These are phyloP conservation scores for Fusarium redolens DNA, from an alignment of 2,329 filamentous ascomycete species.

Conservation along the genomic window DNA sequence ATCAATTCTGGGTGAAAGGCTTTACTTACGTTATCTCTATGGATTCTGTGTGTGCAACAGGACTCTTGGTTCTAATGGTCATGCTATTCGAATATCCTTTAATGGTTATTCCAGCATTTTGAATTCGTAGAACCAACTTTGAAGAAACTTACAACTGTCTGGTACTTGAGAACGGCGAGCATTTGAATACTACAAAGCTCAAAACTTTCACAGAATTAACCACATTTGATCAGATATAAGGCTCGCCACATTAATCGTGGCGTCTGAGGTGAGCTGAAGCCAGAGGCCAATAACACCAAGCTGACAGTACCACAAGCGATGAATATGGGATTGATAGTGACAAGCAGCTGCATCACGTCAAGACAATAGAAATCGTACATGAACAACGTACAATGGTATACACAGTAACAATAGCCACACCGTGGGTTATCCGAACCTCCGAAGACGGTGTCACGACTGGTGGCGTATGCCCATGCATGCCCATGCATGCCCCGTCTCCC, in stretches of 20 bases:
- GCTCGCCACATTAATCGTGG: background rate
- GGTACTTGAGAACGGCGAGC: accelerated
- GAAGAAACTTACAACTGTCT: too few relatives aligned
- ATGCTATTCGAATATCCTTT: background rate
- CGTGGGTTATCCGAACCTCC: constrained; percentile 37
- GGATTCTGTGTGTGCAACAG: background rate
- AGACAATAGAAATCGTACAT: background rate
- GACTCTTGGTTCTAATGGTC: too few relatives aligned
- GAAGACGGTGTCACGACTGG: constrained; percentile 36
- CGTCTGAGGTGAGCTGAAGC: background rate
- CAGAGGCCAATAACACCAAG: background rate
- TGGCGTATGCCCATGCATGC: constrained; percentile 32
- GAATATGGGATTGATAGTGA: background rate
- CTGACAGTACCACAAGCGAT: background rate
- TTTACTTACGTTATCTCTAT: background rate
- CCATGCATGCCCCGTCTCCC: background rate
- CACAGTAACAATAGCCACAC: constrained; percentile 1
- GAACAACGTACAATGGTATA: background rate
- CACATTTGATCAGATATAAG: background rate
- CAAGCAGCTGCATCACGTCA: background rate
- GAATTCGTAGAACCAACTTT: accelerated
- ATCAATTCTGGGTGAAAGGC: accelerated
- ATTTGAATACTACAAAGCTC: background rate
- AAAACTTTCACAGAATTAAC: too few relatives aligned
- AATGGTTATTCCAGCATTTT: too few relatives aligned